phyloP scores from a whole-genome alignment of 129 eudicot genomes.

The Mikania micrantha region DNA sequence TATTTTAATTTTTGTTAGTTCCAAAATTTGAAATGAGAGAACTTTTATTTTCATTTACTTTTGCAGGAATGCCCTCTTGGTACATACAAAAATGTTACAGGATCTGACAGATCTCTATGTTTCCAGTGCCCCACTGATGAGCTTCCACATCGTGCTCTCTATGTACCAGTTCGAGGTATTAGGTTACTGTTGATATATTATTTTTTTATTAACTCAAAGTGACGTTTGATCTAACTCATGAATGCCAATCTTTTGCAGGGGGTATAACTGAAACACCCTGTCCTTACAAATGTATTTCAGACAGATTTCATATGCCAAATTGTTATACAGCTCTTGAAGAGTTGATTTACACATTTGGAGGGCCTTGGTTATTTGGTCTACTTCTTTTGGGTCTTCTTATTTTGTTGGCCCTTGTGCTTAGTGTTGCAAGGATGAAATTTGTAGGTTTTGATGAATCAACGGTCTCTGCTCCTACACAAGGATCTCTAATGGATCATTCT shows the following conservation, averaged over 20 bases:
- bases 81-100: conserved; percentile 80
- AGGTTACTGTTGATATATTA: conserved; percentile 11
- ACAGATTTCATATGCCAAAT: conserved; percentile 88
- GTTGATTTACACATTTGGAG: conserved; percentile 88
- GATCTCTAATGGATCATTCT: conserved; percentile 95
- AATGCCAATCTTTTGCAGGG: conserved; percentile 41
- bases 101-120: conserved; percentile 77
- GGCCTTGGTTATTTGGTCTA: conserved; percentile 86
- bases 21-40: not conserved
- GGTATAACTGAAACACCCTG: conserved; percentile 82
- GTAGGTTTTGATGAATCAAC: conserved; percentile 82
- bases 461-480: conserved; percentile 83
- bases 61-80: conserved; percentile 92
- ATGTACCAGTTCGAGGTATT: conserved; percentile 68
- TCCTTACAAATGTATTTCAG: conserved; percentile 81
- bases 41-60: not conserved
- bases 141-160: conserved; percentile 84
- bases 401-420: conserved; percentile 77
- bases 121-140: conserved; percentile 62
- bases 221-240: not conserved
- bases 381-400: conserved; percentile 79
- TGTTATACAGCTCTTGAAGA: conserved; percentile 95
- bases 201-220: not conserved
- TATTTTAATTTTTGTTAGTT: not conserved
- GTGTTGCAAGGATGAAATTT: conserved; percentile 92